Evolutionary conservation across 2,329 filamentous ascomycete species (phyloP), one percentile per base, ranked within the genome.

Genomic region (Colletotrichum noveboracense): DNA sequence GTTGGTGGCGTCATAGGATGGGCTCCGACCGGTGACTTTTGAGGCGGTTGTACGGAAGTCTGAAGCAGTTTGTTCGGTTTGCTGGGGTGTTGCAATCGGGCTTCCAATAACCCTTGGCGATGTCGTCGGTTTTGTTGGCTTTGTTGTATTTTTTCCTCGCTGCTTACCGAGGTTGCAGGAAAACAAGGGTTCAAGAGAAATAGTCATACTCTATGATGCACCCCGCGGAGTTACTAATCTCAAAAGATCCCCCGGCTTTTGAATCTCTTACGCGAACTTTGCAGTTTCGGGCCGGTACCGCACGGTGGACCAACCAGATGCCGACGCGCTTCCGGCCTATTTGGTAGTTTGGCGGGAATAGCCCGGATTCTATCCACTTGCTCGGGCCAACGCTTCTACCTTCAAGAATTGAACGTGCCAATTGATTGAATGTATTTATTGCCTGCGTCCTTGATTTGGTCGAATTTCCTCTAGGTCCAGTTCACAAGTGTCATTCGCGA

Each of bases 241-340:
- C 52, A 48, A n/a, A 26, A 38, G 43, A 48, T 48, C 43, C 30
- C 65, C 48, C 65, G 65, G 55, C 55, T 16, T 48, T 70, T 69
- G 16, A 43, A 18, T 32, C 26, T 18, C 24, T 56, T 28, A 48
- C 34, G 56, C 55, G 56, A 52, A 61, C 43, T 24, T 30, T 56
- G 24, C n/a, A 24, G 58, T 75, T 30, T 64, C 16, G 26, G 28
- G n/a, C 70, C 73, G 73, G 73, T 73, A 65, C 69, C 70, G 73
- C 56, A 26, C 64, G 73, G 62, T 62, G 43, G 56, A 66, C 69
- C 43, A 73, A 68, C 64, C 70, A 75, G 26, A 21, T 62, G 72
- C 72, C 71, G 71, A 74, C 30, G 18, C 14, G 32, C 28, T 58
- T n/a, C 71, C 48, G 21, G 32, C 18, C 30, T n/a, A 26, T 26